phyloP scores from a whole-genome alignment of 2,329 filamentous ascomycete genomes.

The Alternaria tenuissima region DNA sequence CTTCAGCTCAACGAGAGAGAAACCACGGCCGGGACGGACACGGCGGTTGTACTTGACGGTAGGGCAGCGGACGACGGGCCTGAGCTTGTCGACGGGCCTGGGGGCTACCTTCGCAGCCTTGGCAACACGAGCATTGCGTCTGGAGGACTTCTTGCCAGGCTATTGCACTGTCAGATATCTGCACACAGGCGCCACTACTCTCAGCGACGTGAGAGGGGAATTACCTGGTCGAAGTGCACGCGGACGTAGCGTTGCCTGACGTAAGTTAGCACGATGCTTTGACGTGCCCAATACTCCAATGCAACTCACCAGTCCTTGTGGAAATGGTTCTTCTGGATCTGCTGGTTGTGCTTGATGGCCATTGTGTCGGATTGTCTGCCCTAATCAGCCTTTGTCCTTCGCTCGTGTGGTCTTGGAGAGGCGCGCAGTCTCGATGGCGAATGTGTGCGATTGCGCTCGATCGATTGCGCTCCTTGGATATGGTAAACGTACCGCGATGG shows the following conservation, averaged over 20 bases:
- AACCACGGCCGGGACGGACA: conserved; percentile 94
- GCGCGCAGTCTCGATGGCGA: conserved; percentile 2
- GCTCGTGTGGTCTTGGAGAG: neutral
- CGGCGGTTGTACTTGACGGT: conserved; percentile 79
- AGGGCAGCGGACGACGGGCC: conserved; percentile 96
- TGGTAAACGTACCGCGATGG: conserved; percentile 37
- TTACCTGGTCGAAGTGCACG: conserved; percentile 99
- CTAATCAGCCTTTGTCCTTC: conserved; percentile 8
- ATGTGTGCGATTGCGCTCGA: conserved; percentile 22
- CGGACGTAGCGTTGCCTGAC: conserved; percentile 92
- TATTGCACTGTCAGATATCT: conserved; percentile 56
- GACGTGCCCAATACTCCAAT: neutral
- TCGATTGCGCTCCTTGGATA: conserved; percentile 2
- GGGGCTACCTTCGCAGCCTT: conserved; percentile 97
- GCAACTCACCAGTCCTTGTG: conserved; percentile 67
- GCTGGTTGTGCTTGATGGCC: conserved; percentile 99
- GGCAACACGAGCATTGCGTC: conserved; percentile 87
- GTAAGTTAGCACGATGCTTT: conserved; percentile 33
- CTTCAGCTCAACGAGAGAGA: conserved; percentile 98
- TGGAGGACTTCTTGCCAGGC: conserved; percentile 95
- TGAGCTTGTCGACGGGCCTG: conserved; percentile 95
- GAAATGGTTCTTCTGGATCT: conserved; percentile 87
- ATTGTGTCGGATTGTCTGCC: conserved; percentile 44
- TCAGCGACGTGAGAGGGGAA: conserved; percentile 61
- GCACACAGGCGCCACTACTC: conserved; percentile 61